A percentile compares a stretch with the other conserved stretches of the same genome.
Evolutionary conservation across 257 asterid species (phyloP).

Genomic region (Nicotiana tabacum): DNA sequence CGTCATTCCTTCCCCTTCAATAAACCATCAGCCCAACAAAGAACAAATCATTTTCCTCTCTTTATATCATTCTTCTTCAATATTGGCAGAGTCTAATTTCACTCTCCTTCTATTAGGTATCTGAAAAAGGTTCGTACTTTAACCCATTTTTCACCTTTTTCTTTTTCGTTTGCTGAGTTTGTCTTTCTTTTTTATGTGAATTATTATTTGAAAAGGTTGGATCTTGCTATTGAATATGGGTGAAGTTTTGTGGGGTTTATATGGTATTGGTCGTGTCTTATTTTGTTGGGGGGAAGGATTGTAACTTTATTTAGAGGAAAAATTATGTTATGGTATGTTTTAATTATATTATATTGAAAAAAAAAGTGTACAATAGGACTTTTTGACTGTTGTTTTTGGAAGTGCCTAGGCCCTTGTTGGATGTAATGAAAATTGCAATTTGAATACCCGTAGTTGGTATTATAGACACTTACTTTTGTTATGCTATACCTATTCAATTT

Average conservation of each 20-base stretch:
- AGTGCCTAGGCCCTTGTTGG: neutral
- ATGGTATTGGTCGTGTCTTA: neutral
- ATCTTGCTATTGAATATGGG: neutral
- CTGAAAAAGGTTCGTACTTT: neutral
- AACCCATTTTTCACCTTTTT: neutral
- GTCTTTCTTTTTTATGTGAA: neutral
- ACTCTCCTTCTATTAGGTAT: neutral
- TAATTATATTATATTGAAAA: neutral
- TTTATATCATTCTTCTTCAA: neutral
- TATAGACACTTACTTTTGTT: neutral
- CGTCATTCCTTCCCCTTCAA: neutral
- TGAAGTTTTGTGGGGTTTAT: neutral
- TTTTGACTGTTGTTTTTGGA: neutral
- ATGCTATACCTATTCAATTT: neutral
- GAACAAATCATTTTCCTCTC: neutral
- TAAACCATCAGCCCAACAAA: neutral
- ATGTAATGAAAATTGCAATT: neutral
- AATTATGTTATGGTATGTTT: neutral
- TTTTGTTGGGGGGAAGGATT: neutral
- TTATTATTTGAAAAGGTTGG: neutral
- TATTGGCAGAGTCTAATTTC: neutral
- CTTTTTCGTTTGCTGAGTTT: neutral
- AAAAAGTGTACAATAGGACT: neutral
- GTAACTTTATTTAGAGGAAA: neutral
- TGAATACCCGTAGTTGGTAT: neutral